Conservation (phyloP, 192 early-diverging fungal species). For the Coemansia sp. region DNA sequence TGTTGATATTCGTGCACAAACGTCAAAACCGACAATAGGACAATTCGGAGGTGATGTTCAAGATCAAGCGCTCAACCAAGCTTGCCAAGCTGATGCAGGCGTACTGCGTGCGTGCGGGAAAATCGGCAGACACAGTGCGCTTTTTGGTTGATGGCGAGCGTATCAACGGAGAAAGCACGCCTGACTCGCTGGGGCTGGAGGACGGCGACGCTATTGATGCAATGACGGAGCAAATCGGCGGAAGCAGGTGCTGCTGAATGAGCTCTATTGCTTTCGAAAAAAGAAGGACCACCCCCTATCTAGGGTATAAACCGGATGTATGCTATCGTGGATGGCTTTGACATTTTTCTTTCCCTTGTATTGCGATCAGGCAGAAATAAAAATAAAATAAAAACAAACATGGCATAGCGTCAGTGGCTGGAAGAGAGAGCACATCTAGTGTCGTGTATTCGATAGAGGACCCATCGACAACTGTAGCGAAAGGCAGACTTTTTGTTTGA, state of each 20-base stretch:
- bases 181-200: conserved; percentile 87
- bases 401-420: too few relatives aligned
- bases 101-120: conserved; percentile 84
- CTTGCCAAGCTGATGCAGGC: conserved; percentile 94
- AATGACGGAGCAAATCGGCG: conserved; percentile 92
- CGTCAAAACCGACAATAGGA: too few relatives aligned
- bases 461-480: too few relatives aligned
- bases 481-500: too few relatives aligned
- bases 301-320: too few relatives aligned
- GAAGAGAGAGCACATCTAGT: too few relatives aligned
- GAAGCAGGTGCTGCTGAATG: conserved; percentile 24
- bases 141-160: conserved; percentile 91
- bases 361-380: too few relatives aligned
- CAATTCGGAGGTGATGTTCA: conserved; percentile 84
- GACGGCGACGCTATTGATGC: conserved; percentile 94
- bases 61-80: conserved; percentile 91
- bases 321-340: too few relatives aligned
- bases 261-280: background rate
- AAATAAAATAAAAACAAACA: background rate
- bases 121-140: conserved; percentile 74
- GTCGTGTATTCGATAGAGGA: too few relatives aligned
- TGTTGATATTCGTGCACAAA: too few relatives aligned
- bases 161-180: conserved; percentile 77
- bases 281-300: too few relatives aligned
- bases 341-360: too few relatives aligned